Evolutionary conservation across 495 filamentous ascomycete genomes (phyloP).

Genomic region (Jackrogersella minutella): DNA sequence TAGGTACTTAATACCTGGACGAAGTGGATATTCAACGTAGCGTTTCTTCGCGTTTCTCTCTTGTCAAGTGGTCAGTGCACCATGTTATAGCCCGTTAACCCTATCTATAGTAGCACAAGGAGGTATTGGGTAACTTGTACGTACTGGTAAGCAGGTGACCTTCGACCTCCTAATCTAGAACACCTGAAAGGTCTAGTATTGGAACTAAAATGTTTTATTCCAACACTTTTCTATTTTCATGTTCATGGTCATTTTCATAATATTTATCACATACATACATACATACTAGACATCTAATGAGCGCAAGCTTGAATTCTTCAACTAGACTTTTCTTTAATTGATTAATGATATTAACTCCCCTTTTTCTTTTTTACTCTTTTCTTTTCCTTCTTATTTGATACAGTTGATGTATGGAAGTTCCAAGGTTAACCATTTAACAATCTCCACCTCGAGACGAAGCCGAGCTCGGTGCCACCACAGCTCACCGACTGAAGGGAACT

Average conservation of each 20-base stretch:
- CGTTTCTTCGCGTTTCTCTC: not conserved
- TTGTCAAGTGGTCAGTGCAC: constrained; percentile 2
- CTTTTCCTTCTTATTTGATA: constrained; percentile 21
- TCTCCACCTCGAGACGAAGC: constrained; percentile 7
- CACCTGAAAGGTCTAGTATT: no score
- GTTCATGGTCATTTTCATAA: no score
- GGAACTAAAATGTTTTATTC: no score
- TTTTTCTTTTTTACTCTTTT: no score
- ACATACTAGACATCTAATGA: no score
- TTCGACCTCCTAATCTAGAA: not conserved
- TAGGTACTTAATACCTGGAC: not conserved
- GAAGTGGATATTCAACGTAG: not conserved
- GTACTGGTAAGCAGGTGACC: not conserved
- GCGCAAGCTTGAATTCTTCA: no score
- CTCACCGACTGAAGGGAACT: constrained; percentile 31
- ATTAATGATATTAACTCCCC: not conserved
- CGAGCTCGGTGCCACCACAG: constrained; percentile 17
- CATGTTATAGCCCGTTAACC: constrained; percentile 8
- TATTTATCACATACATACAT: no score
- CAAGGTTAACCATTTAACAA: constrained; percentile 7
- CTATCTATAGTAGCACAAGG: not conserved
- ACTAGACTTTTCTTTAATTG: no score
- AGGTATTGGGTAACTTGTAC: not conserved
- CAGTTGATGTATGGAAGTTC: constrained; percentile 12
- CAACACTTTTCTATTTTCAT: no score